Conservation (phyloP, 2,329 filamentous ascomycete species). For the Penicillium sp. region DNA sequence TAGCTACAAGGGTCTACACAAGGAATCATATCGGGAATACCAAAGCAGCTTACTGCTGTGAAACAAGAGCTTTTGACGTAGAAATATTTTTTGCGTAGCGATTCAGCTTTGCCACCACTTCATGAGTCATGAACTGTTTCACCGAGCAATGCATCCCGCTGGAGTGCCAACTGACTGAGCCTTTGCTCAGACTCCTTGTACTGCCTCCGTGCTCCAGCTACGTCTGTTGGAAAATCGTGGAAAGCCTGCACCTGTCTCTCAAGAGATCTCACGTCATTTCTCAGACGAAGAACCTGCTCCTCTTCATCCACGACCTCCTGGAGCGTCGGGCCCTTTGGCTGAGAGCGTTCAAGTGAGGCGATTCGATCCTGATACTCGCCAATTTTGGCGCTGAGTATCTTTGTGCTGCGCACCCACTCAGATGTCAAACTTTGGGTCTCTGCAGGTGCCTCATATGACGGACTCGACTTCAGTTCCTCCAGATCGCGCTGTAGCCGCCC, state of each 20-base stretch:
- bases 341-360: constrained; percentile 34
- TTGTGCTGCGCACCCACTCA: constrained; percentile 65
- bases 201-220: constrained; percentile 61
- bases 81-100: no score
- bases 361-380: constrained; percentile 59
- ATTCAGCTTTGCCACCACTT: background rate
- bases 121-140: constrained; percentile 39
- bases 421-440: constrained; percentile 64
- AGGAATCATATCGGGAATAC: no score
- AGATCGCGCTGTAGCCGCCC: constrained; percentile 27
- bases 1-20: no score
- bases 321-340: constrained; percentile 28
- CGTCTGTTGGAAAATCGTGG: constrained; percentile 65
- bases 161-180: constrained; percentile 54
- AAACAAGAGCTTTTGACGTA: no score
- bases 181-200: constrained; percentile 62
- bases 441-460: constrained; percentile 49
- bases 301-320: constrained; percentile 55
- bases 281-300: constrained; percentile 52
- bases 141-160: constrained; percentile 66
- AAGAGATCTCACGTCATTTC: constrained; percentile 59
- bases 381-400: constrained; percentile 59
- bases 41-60: no score
- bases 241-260: constrained; percentile 62
- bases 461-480: constrained; percentile 27